Evolutionary conservation across 1,284 basidiomycete genomes (phyloP).

Genomic region (Boletus calvinii): DNA sequence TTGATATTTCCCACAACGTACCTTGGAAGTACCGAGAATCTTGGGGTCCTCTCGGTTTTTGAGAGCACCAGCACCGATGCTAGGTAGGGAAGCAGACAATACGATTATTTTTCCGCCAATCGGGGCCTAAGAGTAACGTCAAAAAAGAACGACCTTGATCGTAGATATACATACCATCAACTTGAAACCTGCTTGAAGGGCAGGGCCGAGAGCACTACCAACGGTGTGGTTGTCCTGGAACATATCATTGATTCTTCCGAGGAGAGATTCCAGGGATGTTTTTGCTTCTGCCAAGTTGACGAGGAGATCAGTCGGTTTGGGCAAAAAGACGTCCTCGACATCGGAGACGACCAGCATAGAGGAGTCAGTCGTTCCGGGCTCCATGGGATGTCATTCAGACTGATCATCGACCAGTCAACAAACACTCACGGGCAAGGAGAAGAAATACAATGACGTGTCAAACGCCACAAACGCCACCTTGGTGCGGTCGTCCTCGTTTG

Average conservation of each 20-base stretch:
- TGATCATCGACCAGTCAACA: not conserved
- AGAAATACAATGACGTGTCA: conserved; percentile 94
- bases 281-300: conserved; percentile 91
- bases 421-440: conserved; percentile 75
- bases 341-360: conserved; percentile 98
- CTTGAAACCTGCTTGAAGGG: conserved; percentile 94
- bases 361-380: conserved; percentile 83
- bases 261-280: conserved; percentile 77
- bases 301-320: conserved; percentile 93
- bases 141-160: not conserved
- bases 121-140: conserved; percentile 53
- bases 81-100: conserved; percentile 87
- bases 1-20: conserved; percentile 33
- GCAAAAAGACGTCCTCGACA: conserved; percentile 95
- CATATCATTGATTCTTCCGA: conserved; percentile 90
- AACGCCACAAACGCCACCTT: conserved; percentile 94
- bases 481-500: conserved; percentile 91
- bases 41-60: conserved; percentile 98
- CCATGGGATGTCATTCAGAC: conserved; percentile 2
- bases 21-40: conserved; percentile 92
- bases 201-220: conserved; percentile 95
- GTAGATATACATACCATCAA: conserved; percentile 61
- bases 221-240: conserved; percentile 92
- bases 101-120: conserved; percentile 96
- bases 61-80: conserved; percentile 85